Evolutionary conservation across 2,329 filamentous ascomycete genomes (phyloP).

Genomic region (Ascochyta viciae-villosae): DNA sequence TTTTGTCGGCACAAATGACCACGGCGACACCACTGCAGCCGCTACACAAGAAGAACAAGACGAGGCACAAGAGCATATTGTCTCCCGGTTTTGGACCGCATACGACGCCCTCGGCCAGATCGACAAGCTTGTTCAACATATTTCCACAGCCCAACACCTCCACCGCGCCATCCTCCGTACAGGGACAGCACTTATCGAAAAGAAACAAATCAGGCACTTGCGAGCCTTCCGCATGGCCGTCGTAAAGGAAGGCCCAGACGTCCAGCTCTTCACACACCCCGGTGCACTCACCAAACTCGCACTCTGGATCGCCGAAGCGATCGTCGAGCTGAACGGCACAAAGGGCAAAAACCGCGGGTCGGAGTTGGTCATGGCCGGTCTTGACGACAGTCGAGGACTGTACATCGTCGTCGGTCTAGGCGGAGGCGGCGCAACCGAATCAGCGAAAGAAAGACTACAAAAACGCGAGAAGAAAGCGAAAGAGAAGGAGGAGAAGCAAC

Average conservation of each 20-base stretch:
- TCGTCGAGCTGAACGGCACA: conserved; percentile 81
- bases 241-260: conserved; percentile 92
- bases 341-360: conserved; percentile 76
- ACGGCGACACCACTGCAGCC: conserved; percentile 31
- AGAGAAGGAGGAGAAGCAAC: conserved; percentile 53
- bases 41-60: conserved; percentile 33
- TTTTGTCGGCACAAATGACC: conserved; percentile 36
- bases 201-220: conserved; percentile 91
- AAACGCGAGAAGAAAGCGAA: conserved; percentile 72
- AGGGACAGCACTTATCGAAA: conserved; percentile 87
- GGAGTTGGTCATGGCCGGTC: conserved; percentile 86
- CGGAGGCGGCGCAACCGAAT: conserved; percentile 75
- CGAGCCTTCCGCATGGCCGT: conserved; percentile 94
- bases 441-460: conserved; percentile 66
- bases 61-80: conserved; percentile 54
- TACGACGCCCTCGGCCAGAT: conserved; percentile 65
- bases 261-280: conserved; percentile 89
- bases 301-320: conserved; percentile 91
- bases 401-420: conserved; percentile 95
- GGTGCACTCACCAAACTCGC: conserved; percentile 92
- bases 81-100: conserved; percentile 64
- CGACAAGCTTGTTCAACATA: conserved; percentile 74
- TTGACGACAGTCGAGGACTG: conserved; percentile 85
- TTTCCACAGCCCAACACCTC: conserved; percentile 85
- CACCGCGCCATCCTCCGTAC: conserved; percentile 93